Evolutionary conservation across 1,284 basidiomycete species (phyloP).

Genomic region (Microbotryum lychnidis-dioicae): DNA sequence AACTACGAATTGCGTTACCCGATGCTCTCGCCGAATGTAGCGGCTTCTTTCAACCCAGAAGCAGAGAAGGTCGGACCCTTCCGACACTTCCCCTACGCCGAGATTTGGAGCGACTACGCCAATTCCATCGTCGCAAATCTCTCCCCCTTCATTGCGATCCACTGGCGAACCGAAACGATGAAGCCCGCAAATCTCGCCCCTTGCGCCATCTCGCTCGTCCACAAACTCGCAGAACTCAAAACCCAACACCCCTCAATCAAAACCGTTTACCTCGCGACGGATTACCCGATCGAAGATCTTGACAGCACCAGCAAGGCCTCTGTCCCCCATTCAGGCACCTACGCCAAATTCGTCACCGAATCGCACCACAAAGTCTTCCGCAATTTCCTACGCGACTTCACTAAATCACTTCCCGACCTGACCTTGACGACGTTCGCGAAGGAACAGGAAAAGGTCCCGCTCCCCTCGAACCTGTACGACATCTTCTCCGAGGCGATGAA

Average conservation of each 20-base stretch:
- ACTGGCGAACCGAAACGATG: conserved; percentile 38
- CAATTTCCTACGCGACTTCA: conserved; percentile 28
- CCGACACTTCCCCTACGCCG: conserved; percentile 34
- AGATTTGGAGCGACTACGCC: conserved; percentile 33
- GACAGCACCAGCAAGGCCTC: conserved; percentile 6
- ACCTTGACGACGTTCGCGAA: conserved; percentile 33
- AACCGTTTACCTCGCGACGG: conserved; percentile 37
- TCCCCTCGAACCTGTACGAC: not conserved
- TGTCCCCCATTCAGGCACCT: conserved; percentile 35
- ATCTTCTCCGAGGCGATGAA: not conserved
- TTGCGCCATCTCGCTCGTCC: conserved; percentile 32
- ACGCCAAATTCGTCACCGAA: conserved; percentile 33
- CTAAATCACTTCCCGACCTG: conserved; percentile 1
- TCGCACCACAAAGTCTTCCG: conserved; percentile 34
- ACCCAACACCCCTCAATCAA: conserved; percentile 24
- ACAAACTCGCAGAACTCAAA: conserved; percentile 26
- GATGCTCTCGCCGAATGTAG: conserved; percentile 24
- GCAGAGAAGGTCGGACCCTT: conserved; percentile 20
- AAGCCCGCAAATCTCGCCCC: conserved; percentile 26
- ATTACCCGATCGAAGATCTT: conserved; percentile 36
- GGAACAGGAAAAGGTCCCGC: conserved; percentile 23
- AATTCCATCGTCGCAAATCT: conserved; percentile 15
- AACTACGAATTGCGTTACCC: conserved; percentile 38
- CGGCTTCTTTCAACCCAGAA: conserved; percentile 9
- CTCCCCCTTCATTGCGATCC: conserved; percentile 34